Conservation (phyloP, 2,329 filamentous ascomycete genomes). For the Cordyceps fumosorosea region DNA sequence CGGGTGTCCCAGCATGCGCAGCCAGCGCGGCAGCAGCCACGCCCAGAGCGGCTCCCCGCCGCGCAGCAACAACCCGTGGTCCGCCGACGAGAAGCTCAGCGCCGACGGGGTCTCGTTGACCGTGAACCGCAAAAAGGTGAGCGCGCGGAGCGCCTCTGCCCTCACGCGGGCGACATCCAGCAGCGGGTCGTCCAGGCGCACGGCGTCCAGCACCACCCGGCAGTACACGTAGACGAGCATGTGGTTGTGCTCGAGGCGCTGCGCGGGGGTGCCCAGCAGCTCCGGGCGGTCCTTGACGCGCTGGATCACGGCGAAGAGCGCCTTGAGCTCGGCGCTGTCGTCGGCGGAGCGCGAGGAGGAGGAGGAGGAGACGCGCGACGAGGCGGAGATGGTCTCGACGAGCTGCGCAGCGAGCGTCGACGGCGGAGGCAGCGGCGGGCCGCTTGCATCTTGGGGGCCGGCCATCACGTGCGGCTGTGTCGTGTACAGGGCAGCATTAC, state of each 20-base stretch:
- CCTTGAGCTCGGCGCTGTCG: constrained; percentile 67
- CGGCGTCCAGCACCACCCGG: constrained; percentile 67
- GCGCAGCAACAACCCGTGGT: constrained; percentile 40
- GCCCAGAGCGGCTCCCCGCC: constrained; percentile 58
- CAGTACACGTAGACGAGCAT: constrained; percentile 80
- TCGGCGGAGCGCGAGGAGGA: constrained; percentile 41
- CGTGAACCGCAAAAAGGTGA: constrained; percentile 70
- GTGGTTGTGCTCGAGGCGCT: constrained; percentile 70
- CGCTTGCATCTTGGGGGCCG: constrained; percentile 2
- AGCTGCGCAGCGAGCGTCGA: constrained; percentile 86
- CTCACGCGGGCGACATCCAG: constrained; percentile 48
- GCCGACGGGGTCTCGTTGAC: constrained; percentile 68
- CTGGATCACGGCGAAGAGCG: constrained; percentile 55
- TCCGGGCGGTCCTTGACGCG: constrained; percentile 44
- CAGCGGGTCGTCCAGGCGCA: constrained; percentile 64
- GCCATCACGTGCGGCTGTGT: constrained; percentile 7
- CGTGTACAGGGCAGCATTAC: background rate
- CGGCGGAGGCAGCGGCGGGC: constrained; percentile 42
- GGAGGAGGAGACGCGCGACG: constrained; percentile 38
- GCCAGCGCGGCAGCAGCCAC: constrained; percentile 55
- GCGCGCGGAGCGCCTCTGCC: constrained; percentile 60
- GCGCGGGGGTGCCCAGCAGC: constrained; percentile 53
- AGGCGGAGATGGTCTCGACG: constrained; percentile 65
- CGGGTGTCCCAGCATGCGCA: constrained; percentile 49
- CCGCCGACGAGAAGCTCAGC: constrained; percentile 42